Evolutionary conservation across 2,329 filamentous ascomycete genomes (phyloP), one percentile per base, ranked within the genome.

Genomic region (Fonsecaea erecta): DNA sequence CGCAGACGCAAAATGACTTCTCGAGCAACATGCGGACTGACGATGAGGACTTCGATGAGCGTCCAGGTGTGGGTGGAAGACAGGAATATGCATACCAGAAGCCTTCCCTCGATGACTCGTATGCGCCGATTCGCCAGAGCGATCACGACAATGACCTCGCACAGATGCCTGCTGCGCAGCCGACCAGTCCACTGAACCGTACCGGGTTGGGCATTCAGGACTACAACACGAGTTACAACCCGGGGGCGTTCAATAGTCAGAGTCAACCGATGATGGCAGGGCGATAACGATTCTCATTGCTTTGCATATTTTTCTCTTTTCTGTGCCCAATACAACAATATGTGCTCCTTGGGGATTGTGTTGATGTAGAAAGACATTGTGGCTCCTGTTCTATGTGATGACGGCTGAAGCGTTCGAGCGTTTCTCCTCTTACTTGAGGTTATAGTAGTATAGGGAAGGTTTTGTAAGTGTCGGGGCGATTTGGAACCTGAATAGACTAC

Each of bases 51-150:
- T 43, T 54, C 40, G 79, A 81, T 56, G 77, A 79, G 43, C 77
- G 78, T 24, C 65, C 73, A 30, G 58, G 70, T 52, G 70, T 68
- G 43, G 54, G 60, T 73, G 28, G 74, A 73, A 34, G 74, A 68
- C 75, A 65, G 82, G 80, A 74, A 74, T 75, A 65, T 75, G 77
- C 16, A 80, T 80, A 81, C 77, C 76, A 34, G 75, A 74, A 77
- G 48, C 78, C 78, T 37, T 79, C 83, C 55, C 79, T 83, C 57
- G 82, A 85, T 68, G 79, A 81, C 62, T 79, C 80, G 60, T 84
- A 85, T 65, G 81, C 82, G 11, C 75, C 84, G 5, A 74, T 85
- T 11, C 79, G 84, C 55, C 79, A 81, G 65, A 79, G 72, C 65
- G 79, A 81, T 64, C 72, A 77, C 12, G 79, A 82, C 59, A 35